A percentile compares a stretch with the other conserved stretches of the same genome.
These are phyloP conservation scores for Gloeopeniophorella convolvens DNA, from an alignment of 768 basidiomycete genomes.

Conservation along the genomic window DNA sequence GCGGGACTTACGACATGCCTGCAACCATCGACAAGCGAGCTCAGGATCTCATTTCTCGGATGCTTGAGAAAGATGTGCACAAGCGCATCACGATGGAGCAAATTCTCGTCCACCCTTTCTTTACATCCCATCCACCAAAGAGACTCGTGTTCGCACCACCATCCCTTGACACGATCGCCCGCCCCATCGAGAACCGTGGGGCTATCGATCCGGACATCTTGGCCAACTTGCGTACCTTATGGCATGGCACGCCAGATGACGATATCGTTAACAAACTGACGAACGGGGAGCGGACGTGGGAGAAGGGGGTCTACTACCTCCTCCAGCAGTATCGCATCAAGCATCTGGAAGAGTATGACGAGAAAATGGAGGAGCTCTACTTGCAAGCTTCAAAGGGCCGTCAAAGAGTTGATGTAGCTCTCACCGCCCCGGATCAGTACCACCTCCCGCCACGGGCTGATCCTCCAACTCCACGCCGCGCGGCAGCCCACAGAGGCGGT, in stretches of 20 bases:
- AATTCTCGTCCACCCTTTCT: constrained; percentile 78
- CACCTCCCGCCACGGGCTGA: constrained; percentile 46
- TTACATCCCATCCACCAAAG: constrained; percentile 47
- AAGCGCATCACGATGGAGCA: constrained; percentile 78
- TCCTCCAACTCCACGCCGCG: constrained; percentile 59
- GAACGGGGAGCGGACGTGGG: constrained; percentile 73
- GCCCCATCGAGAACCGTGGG: constrained; percentile 52
- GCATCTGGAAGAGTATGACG: constrained; percentile 68
- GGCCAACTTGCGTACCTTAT: constrained; percentile 85
- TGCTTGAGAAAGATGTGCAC: constrained; percentile 72
- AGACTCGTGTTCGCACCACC: constrained; percentile 41
- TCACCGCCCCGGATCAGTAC: constrained; percentile 11
- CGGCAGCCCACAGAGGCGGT: constrained; percentile 30
- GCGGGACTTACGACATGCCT: constrained; percentile 71
- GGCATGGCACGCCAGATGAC: constrained; percentile 72
- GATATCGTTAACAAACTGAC: constrained; percentile 65
- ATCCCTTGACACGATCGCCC: constrained; percentile 58
- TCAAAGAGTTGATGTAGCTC: constrained; percentile 31
- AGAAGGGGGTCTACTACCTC: constrained; percentile 92
- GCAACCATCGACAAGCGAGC: constrained; percentile 59
- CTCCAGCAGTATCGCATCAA: constrained; percentile 78
- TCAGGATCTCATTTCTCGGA: constrained; percentile 67
- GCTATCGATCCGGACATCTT: constrained; percentile 88
- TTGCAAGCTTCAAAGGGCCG: constrained; percentile 28
- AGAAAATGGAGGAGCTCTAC: constrained; percentile 31